phyloP scores from a whole-genome alignment of 169 alveolate species.

The Plasmodium blacklocki region DNA sequence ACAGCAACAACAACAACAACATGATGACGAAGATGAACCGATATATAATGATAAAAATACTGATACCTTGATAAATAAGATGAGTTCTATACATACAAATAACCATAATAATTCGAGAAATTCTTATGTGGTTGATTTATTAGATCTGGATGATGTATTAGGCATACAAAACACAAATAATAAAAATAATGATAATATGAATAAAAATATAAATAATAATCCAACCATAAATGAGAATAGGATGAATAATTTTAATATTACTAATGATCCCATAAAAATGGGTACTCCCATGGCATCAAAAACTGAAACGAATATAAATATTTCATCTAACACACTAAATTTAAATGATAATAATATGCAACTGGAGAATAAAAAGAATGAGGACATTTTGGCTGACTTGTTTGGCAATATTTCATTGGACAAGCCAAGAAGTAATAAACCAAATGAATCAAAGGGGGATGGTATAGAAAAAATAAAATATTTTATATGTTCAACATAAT shows the following conservation, averaged over 20 bases:
- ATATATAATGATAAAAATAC: background rate
- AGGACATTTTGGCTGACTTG: conserved; percentile 73
- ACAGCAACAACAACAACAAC: background rate
- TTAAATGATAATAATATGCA: background rate
- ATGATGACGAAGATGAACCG: conserved; percentile 7
- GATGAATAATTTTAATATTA: background rate
- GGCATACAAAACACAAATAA: conserved; percentile 37
- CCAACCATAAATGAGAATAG: background rate
- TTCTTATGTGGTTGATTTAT: conserved; percentile 24
- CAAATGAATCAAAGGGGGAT: background rate
- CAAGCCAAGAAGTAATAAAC: conserved; percentile 26
- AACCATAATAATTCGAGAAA: conserved; percentile 5
- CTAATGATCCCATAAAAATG: background rate
- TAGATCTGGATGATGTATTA: conserved; percentile 70
- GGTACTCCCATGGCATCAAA: background rate
- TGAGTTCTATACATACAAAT: conserved; percentile 10
- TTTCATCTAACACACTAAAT: background rate
- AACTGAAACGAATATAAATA: background rate
- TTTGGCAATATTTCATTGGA: conserved; percentile 68
- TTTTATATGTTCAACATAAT: too few species aligned
- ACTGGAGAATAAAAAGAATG: conserved; percentile 63
- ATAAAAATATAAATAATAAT: background rate
- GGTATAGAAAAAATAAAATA: background rate
- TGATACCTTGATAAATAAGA: background rate
- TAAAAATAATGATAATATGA: background rate